phyloP scores from a whole-genome alignment of 495 filamentous ascomycete genomes.

The Oidiodendron maius region DNA sequence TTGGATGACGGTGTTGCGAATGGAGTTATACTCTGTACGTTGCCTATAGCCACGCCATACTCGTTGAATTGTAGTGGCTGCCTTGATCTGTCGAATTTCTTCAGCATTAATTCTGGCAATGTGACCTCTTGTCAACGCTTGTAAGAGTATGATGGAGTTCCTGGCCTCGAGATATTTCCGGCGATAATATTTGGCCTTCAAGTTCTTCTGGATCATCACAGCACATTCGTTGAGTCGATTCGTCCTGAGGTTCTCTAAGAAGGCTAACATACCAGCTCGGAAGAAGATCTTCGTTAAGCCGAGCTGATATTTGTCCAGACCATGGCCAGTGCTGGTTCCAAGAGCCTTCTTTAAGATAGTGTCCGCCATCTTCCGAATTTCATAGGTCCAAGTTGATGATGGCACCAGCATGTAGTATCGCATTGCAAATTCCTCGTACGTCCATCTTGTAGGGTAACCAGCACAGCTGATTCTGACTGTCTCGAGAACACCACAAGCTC shows the following conservation, averaged over 20 bases:
- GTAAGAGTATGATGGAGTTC: constrained; percentile 70
- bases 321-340: constrained; percentile 66
- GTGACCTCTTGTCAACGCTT: constrained; percentile 68
- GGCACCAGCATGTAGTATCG: constrained; percentile 98
- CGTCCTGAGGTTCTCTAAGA: constrained; percentile 90
- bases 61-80: constrained; percentile 89
- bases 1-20: constrained; percentile 76
- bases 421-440: constrained; percentile 96
- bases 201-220: constrained; percentile 98
- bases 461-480: constrained; percentile 97
- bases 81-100: constrained; percentile 74
- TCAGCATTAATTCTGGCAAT: constrained; percentile 71
- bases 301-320: constrained; percentile 91
- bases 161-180: constrained; percentile 86
- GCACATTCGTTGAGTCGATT: constrained; percentile 87
- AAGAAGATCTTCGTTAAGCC: constrained; percentile 99
- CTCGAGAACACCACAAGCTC: constrained; percentile 97
- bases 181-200: constrained; percentile 90
- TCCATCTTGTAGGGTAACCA: constrained; percentile 97
- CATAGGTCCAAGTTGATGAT: constrained; percentile 84
- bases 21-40: constrained; percentile 64
- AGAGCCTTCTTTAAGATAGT: constrained; percentile 88
- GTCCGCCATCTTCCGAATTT: constrained; percentile 90
- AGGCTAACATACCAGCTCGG: constrained; percentile 96
- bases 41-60: constrained; percentile 91